These are phyloP conservation scores for Tetraselmis striata DNA, from an alignment of 139 green algal species.

Conservation along the genomic window DNA sequence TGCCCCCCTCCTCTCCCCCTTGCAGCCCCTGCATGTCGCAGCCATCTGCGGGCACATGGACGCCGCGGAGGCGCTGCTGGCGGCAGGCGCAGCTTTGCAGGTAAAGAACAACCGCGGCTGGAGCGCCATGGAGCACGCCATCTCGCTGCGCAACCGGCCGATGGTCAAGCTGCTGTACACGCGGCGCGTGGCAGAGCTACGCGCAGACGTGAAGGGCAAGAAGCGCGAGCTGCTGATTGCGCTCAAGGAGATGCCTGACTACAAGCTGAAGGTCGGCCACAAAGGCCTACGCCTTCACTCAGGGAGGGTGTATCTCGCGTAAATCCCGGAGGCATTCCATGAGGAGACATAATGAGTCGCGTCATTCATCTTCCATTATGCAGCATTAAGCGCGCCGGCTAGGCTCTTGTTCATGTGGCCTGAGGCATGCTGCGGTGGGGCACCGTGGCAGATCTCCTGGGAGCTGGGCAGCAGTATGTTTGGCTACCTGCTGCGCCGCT, in stretches of 20 bases:
- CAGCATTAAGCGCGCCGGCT: not conserved
- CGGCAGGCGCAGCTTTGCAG: conserved; percentile 24
- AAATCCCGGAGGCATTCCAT: not conserved
- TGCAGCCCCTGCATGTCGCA: conserved; percentile 59
- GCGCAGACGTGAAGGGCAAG: conserved; percentile 37
- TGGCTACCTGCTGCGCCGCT: conserved; percentile 57
- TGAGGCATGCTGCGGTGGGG: too few relatives aligned
- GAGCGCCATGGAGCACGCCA: conserved; percentile 59
- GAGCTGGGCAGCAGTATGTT: conserved; percentile 57
- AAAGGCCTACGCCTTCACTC: not conserved
- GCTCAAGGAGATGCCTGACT: conserved; percentile 52
- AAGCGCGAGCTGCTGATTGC: conserved; percentile 38
- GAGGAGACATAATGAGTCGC: not conserved
- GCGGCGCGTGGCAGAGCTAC: conserved; percentile 11
- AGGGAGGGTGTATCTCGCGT: not conserved
- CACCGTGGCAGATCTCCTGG: conserved; percentile 59
- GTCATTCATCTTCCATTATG: not conserved
- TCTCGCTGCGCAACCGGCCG: conserved; percentile 26
- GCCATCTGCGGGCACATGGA: conserved; percentile 31
- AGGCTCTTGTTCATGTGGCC: not conserved
- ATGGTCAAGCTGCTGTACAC: conserved; percentile 31
- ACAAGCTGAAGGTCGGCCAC: conserved; percentile 51
- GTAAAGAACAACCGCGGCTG: conserved; percentile 43
- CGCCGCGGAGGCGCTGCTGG: conserved; percentile 36
- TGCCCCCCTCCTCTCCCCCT: not conserved